Evolutionary conservation across 2,329 filamentous ascomycete species (phyloP).

Genomic region (Ramularia endophylla): DNA sequence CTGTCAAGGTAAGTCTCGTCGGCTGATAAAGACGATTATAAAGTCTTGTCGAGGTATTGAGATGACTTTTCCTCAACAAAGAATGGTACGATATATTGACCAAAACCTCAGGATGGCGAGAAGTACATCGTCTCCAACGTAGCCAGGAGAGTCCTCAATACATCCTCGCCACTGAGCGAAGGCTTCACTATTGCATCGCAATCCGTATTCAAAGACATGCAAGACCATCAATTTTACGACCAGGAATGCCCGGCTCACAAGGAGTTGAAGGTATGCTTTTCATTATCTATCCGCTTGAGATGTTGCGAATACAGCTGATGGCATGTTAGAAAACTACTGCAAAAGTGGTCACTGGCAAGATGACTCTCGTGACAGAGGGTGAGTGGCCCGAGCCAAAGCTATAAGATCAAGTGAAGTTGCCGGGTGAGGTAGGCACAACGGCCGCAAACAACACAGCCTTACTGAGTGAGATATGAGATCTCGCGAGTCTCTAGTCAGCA

Average conservation of each 20-base stretch:
- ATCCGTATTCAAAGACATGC: conserved; percentile 57
- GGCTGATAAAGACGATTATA: no score
- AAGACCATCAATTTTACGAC: conserved; percentile 67
- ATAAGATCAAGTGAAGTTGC: no score
- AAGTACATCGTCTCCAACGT: conserved; percentile 57
- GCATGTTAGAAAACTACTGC: conserved; percentile 25
- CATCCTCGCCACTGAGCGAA: conserved; percentile 46
- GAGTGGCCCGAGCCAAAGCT: conserved; percentile 23
- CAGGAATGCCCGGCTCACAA: conserved; percentile 52
- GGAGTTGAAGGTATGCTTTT: conserved; percentile 38
- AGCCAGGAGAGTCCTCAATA: conserved; percentile 22
- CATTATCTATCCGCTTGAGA: no score
- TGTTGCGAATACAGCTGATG: not conserved
- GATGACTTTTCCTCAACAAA: no score
- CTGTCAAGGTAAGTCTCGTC: conserved; percentile 34
- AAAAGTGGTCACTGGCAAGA: conserved; percentile 22
- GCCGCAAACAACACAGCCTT: no score
- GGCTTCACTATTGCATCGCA: conserved; percentile 61
- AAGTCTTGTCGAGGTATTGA: no score
- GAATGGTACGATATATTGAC: no score
- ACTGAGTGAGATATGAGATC: no score
- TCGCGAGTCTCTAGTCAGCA: no score
- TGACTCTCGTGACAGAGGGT: conserved; percentile 26
- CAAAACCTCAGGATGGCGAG: conserved; percentile 53
- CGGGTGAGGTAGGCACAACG: no score